A percentile compares a stretch with the other conserved stretches of the same genome.
phyloP scores from a whole-genome alignment of 83 land plant genomes.

The Picea mariana region DNA sequence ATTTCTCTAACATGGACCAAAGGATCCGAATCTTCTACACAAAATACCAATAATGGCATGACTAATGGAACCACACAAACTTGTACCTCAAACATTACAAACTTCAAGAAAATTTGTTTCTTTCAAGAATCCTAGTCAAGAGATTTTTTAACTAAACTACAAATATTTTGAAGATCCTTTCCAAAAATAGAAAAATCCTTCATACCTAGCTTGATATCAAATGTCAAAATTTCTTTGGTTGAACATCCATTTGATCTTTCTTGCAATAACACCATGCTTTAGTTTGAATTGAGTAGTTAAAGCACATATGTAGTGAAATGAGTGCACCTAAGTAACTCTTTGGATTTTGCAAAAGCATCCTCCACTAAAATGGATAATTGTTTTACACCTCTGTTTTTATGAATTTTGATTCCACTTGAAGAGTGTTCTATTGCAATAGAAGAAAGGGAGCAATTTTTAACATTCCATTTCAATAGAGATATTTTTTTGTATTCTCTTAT shows the following conservation, averaged over 20 bases:
- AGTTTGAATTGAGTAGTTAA: neutral
- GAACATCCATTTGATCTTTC: neutral
- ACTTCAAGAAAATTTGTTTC: slow-evolving; percentile 30
- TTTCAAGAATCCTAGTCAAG: slow-evolving; percentile 24
- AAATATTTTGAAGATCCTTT: slow-evolving; percentile 17
- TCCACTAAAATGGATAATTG: no score
- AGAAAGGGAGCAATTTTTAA: neutral
- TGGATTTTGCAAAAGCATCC: slow-evolving; percentile 25
- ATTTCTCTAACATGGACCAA: slow-evolving; percentile 7
- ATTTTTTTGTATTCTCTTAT: neutral
- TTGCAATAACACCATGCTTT: neutral
- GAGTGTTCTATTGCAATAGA: neutral
- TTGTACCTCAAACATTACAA: slow-evolving; percentile 28
- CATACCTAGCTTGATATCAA: slow-evolving; percentile 24
- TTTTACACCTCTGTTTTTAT: no score
- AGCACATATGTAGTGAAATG: neutral
- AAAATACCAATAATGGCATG: slow-evolving; percentile 18
- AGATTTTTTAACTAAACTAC: slow-evolving; percentile 19
- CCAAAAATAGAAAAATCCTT: slow-evolving; percentile 34
- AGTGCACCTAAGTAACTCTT: slow-evolving; percentile 14
- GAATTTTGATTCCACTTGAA: neutral
- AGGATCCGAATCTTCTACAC: slow-evolving; percentile 15
- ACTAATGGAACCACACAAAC: slow-evolving; percentile 18
- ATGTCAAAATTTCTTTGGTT: slow-evolving; percentile 9
- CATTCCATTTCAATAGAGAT: slow-evolving; percentile 1